phyloP scores from a whole-genome alignment of 2,329 filamentous ascomycete genomes.

The Hypoxylon sp. region DNA sequence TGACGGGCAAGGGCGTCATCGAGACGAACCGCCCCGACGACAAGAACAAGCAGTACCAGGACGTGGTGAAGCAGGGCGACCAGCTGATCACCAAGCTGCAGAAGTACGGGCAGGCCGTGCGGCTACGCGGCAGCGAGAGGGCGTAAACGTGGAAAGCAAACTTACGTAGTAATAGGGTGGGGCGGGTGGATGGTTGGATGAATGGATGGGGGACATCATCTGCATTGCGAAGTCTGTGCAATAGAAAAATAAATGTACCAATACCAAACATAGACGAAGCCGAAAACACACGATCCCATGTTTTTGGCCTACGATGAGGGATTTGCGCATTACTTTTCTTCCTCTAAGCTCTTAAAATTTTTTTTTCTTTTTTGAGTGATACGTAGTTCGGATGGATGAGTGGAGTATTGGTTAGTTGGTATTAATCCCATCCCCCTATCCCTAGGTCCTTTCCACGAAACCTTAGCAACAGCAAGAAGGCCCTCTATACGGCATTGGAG shows the following conservation, averaged over 20 bases:
- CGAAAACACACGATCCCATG: constrained; percentile 1
- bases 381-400: background rate
- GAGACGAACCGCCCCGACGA: constrained; percentile 98
- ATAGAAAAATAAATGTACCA: constrained; percentile 46
- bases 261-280: constrained; percentile 35
- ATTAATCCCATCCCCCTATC: background rate
- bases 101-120: constrained; percentile 97
- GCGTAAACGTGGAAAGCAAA: constrained; percentile 66
- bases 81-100: constrained; percentile 98
- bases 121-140: constrained; percentile 93
- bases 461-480: background rate
- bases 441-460: background rate
- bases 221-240: constrained; percentile 30
- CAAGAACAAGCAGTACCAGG: constrained; percentile 99
- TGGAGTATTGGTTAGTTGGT: constrained; percentile 6
- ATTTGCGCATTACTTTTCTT: background rate
- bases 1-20: constrained; percentile 95
- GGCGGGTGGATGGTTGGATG: background rate
- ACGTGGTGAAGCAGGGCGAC: constrained; percentile 97
- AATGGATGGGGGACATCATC: background rate
- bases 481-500: background rate
- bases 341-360: background rate
- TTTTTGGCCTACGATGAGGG: constrained; percentile 14
- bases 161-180: background rate
- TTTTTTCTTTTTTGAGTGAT: constrained; percentile 7